phyloP scores from a whole-genome alignment of 306 rosid genomes.

The Cucurbita moschata region DNA sequence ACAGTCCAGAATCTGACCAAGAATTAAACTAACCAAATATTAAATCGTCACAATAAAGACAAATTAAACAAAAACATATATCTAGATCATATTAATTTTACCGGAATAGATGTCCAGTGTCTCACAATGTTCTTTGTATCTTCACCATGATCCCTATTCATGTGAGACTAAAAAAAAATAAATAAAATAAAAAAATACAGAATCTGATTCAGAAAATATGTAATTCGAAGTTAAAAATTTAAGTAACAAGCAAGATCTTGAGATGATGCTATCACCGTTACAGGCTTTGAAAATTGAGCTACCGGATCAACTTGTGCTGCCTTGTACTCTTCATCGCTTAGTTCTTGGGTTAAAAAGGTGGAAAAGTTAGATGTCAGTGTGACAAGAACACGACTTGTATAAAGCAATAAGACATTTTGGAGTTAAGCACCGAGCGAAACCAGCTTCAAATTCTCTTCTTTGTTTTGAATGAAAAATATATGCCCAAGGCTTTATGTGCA shows the following conservation, averaged over 20 bases:
- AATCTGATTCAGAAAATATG: slow-evolving; percentile 7
- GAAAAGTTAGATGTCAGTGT: background rate
- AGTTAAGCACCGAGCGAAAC: background rate
- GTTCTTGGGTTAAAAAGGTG: background rate
- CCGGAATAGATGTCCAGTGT: slow-evolving; percentile 77
- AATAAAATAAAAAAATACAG: background rate
- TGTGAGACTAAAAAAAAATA: slow-evolving; percentile 51
- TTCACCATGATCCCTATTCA: slow-evolving; percentile 90
- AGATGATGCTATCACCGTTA: slow-evolving; percentile 38
- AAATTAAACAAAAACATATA: background rate
- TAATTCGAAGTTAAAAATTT: background rate
- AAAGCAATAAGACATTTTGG: background rate
- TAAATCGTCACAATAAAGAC: background rate
- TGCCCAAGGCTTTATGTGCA: slow-evolving; percentile 1
- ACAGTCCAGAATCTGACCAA: background rate
- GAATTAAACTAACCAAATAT: background rate
- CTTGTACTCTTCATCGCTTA: slow-evolving; percentile 49
- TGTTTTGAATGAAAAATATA: background rate
- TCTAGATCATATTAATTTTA: slow-evolving; percentile 10
- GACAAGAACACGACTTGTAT: slow-evolving; percentile 1
- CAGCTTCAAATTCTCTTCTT: background rate
- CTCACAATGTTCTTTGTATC: slow-evolving; percentile 84
- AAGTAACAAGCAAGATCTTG: slow-evolving; percentile 9
- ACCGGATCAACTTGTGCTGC: slow-evolving; percentile 76
- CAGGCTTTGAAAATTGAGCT: slow-evolving; percentile 91